A percentile compares a stretch with the other conserved stretches of the same genome.
Evolutionary conservation across 2,329 filamentous ascomycete species (phyloP).

Genomic region (Bimuria novae-zelandiae): DNA sequence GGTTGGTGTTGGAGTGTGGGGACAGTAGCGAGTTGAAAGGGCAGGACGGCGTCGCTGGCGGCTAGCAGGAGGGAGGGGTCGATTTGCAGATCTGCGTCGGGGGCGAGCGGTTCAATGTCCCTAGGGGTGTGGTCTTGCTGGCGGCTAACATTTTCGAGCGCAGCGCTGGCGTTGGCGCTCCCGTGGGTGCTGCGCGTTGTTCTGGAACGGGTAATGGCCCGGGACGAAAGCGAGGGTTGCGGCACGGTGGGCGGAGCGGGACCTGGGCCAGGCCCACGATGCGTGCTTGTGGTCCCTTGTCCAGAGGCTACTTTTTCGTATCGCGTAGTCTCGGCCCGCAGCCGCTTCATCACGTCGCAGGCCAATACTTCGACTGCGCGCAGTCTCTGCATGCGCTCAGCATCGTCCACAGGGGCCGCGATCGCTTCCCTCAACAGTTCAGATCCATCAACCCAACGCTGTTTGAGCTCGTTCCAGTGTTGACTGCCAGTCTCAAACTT

Average conservation of each 20-base stretch:
- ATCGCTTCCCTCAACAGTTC: slow-evolving; percentile 61
- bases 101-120: slow-evolving; percentile 18
- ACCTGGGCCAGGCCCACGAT: slow-evolving; percentile 49
- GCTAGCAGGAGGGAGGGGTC: slow-evolving; percentile 66
- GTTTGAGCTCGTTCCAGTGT: slow-evolving; percentile 73
- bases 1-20: slow-evolving; percentile 16
- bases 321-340: slow-evolving; percentile 63
- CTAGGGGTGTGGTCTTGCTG: slow-evolving; percentile 13
- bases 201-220: neutral
- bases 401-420: slow-evolving; percentile 21
- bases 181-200: neutral
- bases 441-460: slow-evolving; percentile 66
- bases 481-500: slow-evolving; percentile 74
- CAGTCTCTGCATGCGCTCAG: slow-evolving; percentile 36
- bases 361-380: slow-evolving; percentile 71
- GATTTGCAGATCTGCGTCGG: slow-evolving; percentile 63
- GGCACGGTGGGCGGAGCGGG: slow-evolving; percentile 41
- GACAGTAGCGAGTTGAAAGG: slow-evolving; percentile 25
- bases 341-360: slow-evolving; percentile 76
- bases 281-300: slow-evolving; percentile 48
- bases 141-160: neutral
- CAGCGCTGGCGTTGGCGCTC: slow-evolving; percentile 15
- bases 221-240: slow-evolving; percentile 11
- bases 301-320: slow-evolving; percentile 58
- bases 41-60: slow-evolving; percentile 54